Evolutionary conservation across 176 grass and related monocot species (phyloP).

Genomic region (Cenchrus fungigraminus): DNA sequence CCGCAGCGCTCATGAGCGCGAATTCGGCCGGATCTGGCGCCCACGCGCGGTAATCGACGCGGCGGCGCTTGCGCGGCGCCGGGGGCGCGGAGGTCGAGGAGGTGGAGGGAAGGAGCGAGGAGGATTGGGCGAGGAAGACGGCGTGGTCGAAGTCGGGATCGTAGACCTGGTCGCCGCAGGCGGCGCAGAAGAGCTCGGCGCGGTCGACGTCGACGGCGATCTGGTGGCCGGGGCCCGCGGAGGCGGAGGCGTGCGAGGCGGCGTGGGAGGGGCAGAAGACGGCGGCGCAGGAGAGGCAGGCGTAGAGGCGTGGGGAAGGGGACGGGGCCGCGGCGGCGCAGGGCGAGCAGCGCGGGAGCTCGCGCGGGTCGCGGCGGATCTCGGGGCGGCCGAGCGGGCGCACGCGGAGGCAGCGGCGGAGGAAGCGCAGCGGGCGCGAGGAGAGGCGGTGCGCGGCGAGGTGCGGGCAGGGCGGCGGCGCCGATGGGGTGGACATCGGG

Average conservation of each 20-base stretch:
- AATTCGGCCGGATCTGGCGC: slow-evolving; percentile 71
- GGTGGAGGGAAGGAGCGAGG: slow-evolving; percentile 44
- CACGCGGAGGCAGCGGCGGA: slow-evolving; percentile 77
- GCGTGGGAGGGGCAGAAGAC: slow-evolving; percentile 81
- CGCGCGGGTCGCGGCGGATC: slow-evolving; percentile 67
- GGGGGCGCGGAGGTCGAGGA: background rate
- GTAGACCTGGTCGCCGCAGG: slow-evolving; percentile 93
- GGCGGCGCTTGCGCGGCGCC: slow-evolving; percentile 58
- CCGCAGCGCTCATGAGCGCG: slow-evolving; percentile 62
- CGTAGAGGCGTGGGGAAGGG: slow-evolving; percentile 58
- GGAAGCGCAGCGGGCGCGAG: slow-evolving; percentile 66
- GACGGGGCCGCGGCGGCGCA: slow-evolving; percentile 47
- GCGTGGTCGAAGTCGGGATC: slow-evolving; percentile 86
- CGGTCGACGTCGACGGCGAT: slow-evolving; percentile 93
- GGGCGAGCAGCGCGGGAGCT: slow-evolving; percentile 62
- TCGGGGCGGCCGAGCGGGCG: slow-evolving; percentile 76
- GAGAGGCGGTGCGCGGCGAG: slow-evolving; percentile 67
- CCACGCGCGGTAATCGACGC: slow-evolving; percentile 80
- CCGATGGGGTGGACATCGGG: slow-evolving; percentile 46
- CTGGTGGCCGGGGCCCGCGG: slow-evolving; percentile 65
- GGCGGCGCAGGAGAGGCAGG: slow-evolving; percentile 75
- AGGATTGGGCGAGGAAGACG: slow-evolving; percentile 73
- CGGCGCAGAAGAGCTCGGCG: slow-evolving; percentile 85
- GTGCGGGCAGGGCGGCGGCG: slow-evolving; percentile 74
- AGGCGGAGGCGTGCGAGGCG: slow-evolving; percentile 44